Percentiles rank a stretch among this genome's conserved stretches.
Conservation (phyloP, 164 flowering plant species). For the Saururus chinensis region DNA sequence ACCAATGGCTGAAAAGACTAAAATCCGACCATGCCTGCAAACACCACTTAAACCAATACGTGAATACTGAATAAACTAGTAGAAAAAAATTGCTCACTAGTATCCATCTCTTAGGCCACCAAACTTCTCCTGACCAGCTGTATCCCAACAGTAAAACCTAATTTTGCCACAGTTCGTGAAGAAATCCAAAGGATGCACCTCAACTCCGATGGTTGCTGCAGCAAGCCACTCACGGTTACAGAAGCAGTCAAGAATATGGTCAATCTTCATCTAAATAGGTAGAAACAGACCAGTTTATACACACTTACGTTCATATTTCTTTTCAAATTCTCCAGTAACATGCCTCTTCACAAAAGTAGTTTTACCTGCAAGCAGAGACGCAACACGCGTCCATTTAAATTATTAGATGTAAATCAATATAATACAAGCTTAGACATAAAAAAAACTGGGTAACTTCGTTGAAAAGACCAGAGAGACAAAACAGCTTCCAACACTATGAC, state of each 20-base stretch:
- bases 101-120: constrained; percentile 69
- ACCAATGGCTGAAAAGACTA: too few relatives aligned
- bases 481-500: too few relatives aligned
- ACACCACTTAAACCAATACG: too few relatives aligned
- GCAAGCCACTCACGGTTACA: not conserved
- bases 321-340: constrained; percentile 34
- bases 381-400: not conserved
- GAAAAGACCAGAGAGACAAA: too few relatives aligned
- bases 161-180: constrained; percentile 53
- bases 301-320: constrained; percentile 26
- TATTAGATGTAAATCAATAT: too few relatives aligned
- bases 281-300: not conserved
- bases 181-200: constrained; percentile 65
- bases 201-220: constrained; percentile 57
- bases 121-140: constrained; percentile 65
- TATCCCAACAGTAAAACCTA: constrained; percentile 66
- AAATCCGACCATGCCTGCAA: too few relatives aligned
- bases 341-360: constrained; percentile 36
- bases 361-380: constrained; percentile 16
- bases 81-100: constrained; percentile 30
- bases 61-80: too few relatives aligned
- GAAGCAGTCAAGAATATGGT: not conserved
- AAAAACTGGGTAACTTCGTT: too few relatives aligned
- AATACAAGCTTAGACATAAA: not conserved
- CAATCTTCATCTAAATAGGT: too few relatives aligned